Conservation (phyloP, 2,329 filamentous ascomycete species). For the Pseudogymnoascus sp. region DNA sequence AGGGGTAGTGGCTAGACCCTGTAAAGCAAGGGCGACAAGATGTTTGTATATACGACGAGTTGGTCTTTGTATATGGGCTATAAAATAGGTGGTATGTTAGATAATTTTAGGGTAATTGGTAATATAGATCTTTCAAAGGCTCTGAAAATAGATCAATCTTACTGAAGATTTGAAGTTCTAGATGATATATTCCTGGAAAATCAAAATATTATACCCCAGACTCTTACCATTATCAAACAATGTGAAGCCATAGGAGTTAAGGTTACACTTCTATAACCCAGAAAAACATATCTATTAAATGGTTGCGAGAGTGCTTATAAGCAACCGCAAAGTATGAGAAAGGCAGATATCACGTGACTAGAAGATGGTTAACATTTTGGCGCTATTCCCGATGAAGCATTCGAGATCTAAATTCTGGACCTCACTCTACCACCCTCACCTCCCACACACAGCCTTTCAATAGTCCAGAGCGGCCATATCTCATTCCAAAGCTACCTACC, state of each 20-base stretch:
- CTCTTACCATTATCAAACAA: neutral
- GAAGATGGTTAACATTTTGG: neutral
- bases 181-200: neutral
- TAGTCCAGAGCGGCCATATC: neutral
- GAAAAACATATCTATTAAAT: no score
- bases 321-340: neutral
- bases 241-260: neutral
- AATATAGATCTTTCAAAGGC: neutral
- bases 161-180: no score
- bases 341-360: neutral
- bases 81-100: neutral
- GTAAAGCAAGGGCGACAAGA: conserved; percentile 18
- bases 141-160: no score
- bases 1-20: conserved; percentile 34
- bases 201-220: neutral
- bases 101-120: neutral
- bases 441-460: neutral
- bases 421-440: neutral
- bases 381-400: conserved; percentile 1
- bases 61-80: neutral
- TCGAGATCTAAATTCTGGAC: conserved; percentile 7
- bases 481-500: neutral
- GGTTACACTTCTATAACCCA: no score
- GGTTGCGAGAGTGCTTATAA: no score
- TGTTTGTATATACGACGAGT: conserved; percentile 2